These are phyloP conservation scores for Limtongozyma cylindracea DNA, from an alignment of 805 yeast species.

Conservation along the genomic window DNA sequence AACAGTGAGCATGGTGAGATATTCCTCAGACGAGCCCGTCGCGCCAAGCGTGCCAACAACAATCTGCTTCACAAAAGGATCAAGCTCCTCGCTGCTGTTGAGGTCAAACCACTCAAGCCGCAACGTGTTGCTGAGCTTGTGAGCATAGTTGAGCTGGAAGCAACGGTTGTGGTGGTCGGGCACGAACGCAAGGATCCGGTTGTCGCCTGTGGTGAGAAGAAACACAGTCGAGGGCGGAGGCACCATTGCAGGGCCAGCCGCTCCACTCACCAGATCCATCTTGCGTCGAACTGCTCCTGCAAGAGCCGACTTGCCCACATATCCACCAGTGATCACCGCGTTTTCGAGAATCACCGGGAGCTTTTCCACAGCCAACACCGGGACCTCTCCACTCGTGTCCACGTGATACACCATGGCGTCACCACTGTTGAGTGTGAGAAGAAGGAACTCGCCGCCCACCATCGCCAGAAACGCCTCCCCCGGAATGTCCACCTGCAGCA, in stretches of 20 bases:
- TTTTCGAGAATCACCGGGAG: slow-evolving; percentile 15
- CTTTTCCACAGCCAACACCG: too few relatives aligned
- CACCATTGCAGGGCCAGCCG: too few relatives aligned
- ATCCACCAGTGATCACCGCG: slow-evolving; percentile 44
- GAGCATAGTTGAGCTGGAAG: slow-evolving; percentile 22
- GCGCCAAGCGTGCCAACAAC: slow-evolving; percentile 47
- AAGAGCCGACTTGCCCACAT: slow-evolving; percentile 26
- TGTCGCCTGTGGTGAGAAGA: slow-evolving; percentile 54
- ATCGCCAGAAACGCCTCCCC: too few relatives aligned
- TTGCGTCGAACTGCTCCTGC: slow-evolving; percentile 14
- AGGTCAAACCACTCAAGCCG: slow-evolving; percentile 21
- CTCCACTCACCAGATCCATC: slow-evolving; percentile 5
- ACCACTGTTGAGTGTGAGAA: slow-evolving; percentile 35
- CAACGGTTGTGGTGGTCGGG: slow-evolving; percentile 27
- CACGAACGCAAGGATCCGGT: slow-evolving; percentile 38
- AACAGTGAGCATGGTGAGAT: slow-evolving; percentile 43
- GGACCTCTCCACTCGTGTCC: too few relatives aligned
- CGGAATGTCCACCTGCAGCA: too few relatives aligned
- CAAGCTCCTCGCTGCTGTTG: slow-evolving; percentile 29
- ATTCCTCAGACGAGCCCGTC: slow-evolving; percentile 22
- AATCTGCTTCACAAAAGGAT: slow-evolving; percentile 47
- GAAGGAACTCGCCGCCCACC: slow-evolving; percentile 25
- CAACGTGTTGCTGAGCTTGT: slow-evolving; percentile 17
- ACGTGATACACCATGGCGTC: too few relatives aligned
- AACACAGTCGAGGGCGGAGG: slow-evolving; percentile 24